Evolutionary conservation across 192 early-diverging fungal species (phyloP).

Genomic region (Nowakowskiella sp.): DNA sequence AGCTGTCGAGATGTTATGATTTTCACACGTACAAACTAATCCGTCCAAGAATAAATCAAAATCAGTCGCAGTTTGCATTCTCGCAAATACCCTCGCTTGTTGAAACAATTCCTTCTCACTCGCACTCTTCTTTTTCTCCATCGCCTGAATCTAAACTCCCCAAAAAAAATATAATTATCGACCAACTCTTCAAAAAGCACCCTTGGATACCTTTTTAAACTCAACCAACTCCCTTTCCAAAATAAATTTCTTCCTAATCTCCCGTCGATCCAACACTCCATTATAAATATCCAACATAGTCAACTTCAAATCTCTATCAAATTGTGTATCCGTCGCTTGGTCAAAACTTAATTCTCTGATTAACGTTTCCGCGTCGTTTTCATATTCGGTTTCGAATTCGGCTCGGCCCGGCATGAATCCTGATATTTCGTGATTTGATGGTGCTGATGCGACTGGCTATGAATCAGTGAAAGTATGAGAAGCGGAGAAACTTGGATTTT

Average conservation of each 20-base stretch:
- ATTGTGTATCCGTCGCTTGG: constrained; percentile 71
- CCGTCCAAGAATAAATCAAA: constrained; percentile 73
- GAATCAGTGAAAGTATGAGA: too few species aligned
- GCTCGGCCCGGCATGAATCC: constrained; percentile 95
- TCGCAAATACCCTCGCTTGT: constrained; percentile 77
- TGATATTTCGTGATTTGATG: constrained; percentile 90
- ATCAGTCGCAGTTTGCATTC: constrained; percentile 73
- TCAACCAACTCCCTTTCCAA: constrained; percentile 85
- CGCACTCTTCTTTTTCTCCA: constrained; percentile 73
- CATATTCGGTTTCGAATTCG: constrained; percentile 95
- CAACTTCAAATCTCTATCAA: constrained; percentile 66
- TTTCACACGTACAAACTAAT: constrained; percentile 36
- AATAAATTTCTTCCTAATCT: constrained; percentile 78
- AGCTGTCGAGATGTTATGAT: constrained; percentile 19
- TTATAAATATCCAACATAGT: constrained; percentile 94
- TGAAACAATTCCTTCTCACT: constrained; percentile 83
- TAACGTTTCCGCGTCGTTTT: constrained; percentile 87
- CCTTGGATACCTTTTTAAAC: constrained; percentile 56
- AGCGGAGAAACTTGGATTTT: constrained; percentile 8
- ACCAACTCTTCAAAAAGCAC: background rate
- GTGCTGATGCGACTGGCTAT: constrained; percentile 73
- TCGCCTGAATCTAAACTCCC: constrained; percentile 41
- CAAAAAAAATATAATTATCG: constrained; percentile 12
- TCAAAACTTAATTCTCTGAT: constrained; percentile 92
- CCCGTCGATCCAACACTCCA: constrained; percentile 66